Base-by-base conservation (phyloP, 805 yeast species). In the Cyberlindnera veronae region DNA sequence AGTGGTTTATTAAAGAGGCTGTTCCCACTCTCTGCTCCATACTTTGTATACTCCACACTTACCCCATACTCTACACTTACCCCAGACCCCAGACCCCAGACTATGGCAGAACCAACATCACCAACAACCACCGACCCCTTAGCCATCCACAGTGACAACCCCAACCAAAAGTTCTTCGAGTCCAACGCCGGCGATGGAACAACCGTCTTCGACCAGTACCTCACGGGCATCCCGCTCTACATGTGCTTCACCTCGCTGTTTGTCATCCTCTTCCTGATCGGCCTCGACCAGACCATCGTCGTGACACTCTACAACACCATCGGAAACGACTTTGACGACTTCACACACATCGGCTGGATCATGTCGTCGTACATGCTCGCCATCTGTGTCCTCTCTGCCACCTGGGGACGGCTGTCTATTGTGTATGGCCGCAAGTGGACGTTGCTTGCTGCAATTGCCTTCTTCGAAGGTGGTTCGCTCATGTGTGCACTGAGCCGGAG, bases 401-500 rank as follows among this genome's bases (percentile, higher is more conserved):
- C 74, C n/a, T 79, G 80, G 70, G 85, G 84, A 9, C 70, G 72
- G 32, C 39, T 78, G 1, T 68, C 81, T 11, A 71, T 77, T 27
- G 71, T 76, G 1, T 69, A 74, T 53, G 87, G 85, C 8, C 65
- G 85, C 33, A 76, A 77, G 50, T 21, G 32, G 8, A 29, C 48
- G 6, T 6, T 50, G 6, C 27, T 50, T 2, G 26, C 34, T 8
- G 38, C 48, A 12, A 28, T 50, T 6, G 23, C 42, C 6, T 20
- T 83, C 3, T 81, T 82, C 53, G 79, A 77, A 53, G 58, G 72
- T 4, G 90, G 90, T 1, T 79, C 86, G 1, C 62, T 81, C 39
- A 60, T 81, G 6, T 64, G 74, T 40, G 90, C 84, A 1, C 47
- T 75, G 5, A 61, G 87, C 1, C 57, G 51, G 15, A 65, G 68